Evolutionary conservation across 2,329 filamentous ascomycete species (phyloP).

Genomic region (Colletotrichum navitas): DNA sequence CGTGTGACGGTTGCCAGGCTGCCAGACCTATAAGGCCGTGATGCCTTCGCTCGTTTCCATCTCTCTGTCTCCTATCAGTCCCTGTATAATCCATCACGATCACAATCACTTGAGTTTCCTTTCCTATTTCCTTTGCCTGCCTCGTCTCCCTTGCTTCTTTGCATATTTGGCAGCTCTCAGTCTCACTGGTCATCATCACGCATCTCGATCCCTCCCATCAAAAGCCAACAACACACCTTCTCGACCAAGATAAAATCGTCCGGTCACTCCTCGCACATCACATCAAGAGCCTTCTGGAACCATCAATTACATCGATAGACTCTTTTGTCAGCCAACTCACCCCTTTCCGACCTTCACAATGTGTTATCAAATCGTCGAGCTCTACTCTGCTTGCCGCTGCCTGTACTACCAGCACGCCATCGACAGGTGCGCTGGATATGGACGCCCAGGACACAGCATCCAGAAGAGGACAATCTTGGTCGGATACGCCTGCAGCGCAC

Average conservation of each 20-base stretch:
- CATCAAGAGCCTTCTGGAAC: neutral
- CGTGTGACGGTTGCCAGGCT: conserved; percentile 53
- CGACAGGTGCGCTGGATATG: conserved; percentile 6
- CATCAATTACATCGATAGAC: neutral
- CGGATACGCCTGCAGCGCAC: conserved; percentile 6
- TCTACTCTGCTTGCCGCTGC: conserved; percentile 12
- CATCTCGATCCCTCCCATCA: conserved; percentile 34
- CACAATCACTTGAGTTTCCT: conserved; percentile 44
- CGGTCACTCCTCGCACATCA: conserved; percentile 13
- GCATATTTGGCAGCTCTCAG: conserved; percentile 34
- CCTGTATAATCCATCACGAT: conserved; percentile 42
- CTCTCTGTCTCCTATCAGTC: conserved; percentile 34
- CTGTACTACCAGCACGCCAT: conserved; percentile 14
- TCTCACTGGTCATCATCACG: conserved; percentile 17
- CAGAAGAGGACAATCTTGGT: conserved; percentile 9
- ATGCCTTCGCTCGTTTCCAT: conserved; percentile 57
- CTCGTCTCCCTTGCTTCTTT: conserved; percentile 42
- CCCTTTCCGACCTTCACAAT: conserved; percentile 45
- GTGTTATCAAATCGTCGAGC: conserved; percentile 6
- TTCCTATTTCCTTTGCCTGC: conserved; percentile 46
- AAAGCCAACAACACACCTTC: conserved; percentile 24
- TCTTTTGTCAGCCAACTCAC: neutral
- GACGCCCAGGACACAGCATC: conserved; percentile 2
- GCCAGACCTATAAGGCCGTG: conserved; percentile 67
- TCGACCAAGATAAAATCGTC: conserved; percentile 39